Percentiles rank a stretch among this genome's conserved stretches.
These are phyloP conservation scores for Fraxinus latifolia DNA, from an alignment of 305 asterid species.

Conservation along the genomic window DNA sequence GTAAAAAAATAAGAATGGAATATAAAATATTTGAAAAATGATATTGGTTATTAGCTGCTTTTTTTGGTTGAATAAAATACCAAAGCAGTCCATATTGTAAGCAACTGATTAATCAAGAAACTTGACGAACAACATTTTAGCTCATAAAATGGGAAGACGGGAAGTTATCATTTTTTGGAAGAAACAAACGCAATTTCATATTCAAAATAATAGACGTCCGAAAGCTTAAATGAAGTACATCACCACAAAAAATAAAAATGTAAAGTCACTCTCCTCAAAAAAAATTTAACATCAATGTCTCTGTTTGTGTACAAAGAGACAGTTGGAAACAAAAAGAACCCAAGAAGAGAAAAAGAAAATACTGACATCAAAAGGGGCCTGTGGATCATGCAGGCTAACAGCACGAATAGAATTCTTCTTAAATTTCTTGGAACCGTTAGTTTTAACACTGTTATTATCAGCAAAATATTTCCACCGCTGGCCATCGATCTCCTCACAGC, in stretches of 20 bases:
- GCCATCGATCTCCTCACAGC: constrained; percentile 92
- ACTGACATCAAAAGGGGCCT: constrained; percentile 64
- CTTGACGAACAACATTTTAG: neutral
- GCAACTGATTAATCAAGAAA: neutral
- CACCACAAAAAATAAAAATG: neutral
- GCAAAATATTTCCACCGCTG: constrained; percentile 80
- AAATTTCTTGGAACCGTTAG: constrained; percentile 37
- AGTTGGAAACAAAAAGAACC: neutral
- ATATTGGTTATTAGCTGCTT: neutral
- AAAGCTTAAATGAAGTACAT: neutral
- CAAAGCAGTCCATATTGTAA: neutral
- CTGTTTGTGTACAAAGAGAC: neutral
- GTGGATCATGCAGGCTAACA: constrained; percentile 70
- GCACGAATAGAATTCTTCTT: constrained; percentile 69
- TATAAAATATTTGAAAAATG: neutral
- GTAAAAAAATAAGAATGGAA: neutral
- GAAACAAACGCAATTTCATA: neutral
- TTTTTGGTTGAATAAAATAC: neutral
- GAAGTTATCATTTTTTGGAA: neutral
- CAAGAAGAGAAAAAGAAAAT: neutral
- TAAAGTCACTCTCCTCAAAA: neutral
- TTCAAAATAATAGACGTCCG: neutral
- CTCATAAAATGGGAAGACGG: neutral
- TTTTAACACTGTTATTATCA: constrained; percentile 28
- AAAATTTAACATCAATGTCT: neutral